phyloP scores from a whole-genome alignment of 1,284 basidiomycete genomes.

The Xerocomus amazonicus region DNA sequence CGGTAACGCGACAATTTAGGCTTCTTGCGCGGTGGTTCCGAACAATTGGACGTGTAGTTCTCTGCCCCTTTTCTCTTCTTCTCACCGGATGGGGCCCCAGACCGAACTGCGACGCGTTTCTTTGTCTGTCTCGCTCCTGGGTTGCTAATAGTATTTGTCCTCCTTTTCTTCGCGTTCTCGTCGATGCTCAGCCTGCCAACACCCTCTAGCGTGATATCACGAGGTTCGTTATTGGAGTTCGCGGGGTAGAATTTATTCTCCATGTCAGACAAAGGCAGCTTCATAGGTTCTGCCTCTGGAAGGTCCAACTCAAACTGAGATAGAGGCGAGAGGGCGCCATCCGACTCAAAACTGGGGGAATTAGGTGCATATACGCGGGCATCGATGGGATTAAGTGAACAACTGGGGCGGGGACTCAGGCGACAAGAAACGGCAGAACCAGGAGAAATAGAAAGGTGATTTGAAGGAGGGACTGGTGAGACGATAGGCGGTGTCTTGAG shows the following conservation, averaged over 20 bases:
- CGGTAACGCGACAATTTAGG: conserved; percentile 5
- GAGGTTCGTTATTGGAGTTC: neutral
- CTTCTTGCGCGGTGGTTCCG: conserved; percentile 23
- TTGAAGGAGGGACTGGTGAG: neutral
- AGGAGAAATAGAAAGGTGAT: neutral
- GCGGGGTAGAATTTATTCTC: conserved; percentile 18
- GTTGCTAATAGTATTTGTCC: neutral
- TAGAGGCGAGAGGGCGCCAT: conserved; percentile 16
- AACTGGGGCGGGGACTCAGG: neutral
- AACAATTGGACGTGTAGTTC: neutral
- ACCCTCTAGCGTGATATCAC: neutral
- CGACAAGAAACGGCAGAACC: conserved; percentile 2
- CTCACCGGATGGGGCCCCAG: neutral
- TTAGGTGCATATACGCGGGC: neutral
- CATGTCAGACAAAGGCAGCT: conserved; percentile 24
- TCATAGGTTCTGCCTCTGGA: conserved; percentile 15
- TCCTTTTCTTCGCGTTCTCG: conserved; percentile 12
- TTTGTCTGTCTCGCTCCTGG: conserved; percentile 2
- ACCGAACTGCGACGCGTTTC: conserved; percentile 4
- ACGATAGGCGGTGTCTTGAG: neutral
- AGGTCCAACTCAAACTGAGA: conserved; percentile 26
- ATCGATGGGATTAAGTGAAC: neutral
- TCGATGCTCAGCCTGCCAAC: neutral
- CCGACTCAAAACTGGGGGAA: neutral
- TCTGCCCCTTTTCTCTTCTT: conserved; percentile 5